Conservation (phyloP, 352 stramenopile genomes). For the Globisporangium canariense region DNA sequence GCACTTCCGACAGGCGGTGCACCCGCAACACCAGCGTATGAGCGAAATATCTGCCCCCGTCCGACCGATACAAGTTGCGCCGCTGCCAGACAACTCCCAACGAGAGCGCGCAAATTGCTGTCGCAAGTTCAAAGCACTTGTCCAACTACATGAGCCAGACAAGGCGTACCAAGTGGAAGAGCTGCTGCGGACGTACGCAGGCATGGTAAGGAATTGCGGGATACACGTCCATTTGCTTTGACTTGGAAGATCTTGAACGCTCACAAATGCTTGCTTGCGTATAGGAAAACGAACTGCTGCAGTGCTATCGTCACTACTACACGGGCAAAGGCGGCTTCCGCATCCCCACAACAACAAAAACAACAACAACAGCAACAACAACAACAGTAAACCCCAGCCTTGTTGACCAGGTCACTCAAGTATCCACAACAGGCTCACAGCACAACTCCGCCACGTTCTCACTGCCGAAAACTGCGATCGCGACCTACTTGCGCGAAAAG, state of each 20-base stretch:
- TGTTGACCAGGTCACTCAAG: neutral
- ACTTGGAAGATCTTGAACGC: too few species aligned
- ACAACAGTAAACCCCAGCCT: neutral
- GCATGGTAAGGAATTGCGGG: constrained; percentile 23
- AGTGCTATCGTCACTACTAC: constrained; percentile 70
- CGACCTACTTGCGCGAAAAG: constrained; percentile 50
- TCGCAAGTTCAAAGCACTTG: constrained; percentile 35
- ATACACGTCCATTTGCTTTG: neutral
- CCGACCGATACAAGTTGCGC: neutral
- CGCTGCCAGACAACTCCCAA: neutral
- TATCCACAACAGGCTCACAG: neutral
- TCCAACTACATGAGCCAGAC: constrained; percentile 45
- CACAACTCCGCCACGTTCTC: constrained; percentile 31
- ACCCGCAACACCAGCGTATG: neutral
- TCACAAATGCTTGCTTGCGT: neutral
- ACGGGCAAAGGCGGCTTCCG: constrained; percentile 39
- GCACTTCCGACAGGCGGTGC: neutral
- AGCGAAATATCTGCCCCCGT: constrained; percentile 7
- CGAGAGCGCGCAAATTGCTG: constrained; percentile 12
- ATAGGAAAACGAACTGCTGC: constrained; percentile 53
- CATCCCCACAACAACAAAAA: constrained; percentile 24
- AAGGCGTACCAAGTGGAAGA: constrained; percentile 31
- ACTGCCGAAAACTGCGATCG: constrained; percentile 51
- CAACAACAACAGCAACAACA: neutral
- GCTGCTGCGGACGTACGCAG: constrained; percentile 45